phyloP scores from a whole-genome alignment of 2,329 filamentous ascomycete species.

The Aspergillus neotritici region DNA sequence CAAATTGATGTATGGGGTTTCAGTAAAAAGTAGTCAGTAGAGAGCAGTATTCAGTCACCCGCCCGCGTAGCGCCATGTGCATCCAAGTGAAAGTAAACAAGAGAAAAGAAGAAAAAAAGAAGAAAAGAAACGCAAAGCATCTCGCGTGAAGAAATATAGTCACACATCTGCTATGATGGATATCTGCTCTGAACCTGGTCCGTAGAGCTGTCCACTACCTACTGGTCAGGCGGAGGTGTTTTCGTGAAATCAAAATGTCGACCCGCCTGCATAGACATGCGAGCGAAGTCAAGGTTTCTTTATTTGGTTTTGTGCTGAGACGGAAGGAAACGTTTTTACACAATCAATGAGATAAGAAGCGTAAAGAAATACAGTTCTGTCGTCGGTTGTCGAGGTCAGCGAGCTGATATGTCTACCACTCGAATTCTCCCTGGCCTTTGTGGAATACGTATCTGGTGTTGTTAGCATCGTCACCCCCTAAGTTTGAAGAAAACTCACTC shows the following conservation, averaged over 20 bases:
- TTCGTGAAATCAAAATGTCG: too few relatives aligned
- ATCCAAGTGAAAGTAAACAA: conserved; percentile 3
- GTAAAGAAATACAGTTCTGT: too few relatives aligned
- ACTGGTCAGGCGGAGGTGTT: too few relatives aligned
- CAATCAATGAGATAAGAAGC: too few relatives aligned
- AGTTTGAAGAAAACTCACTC: conserved; percentile 54
- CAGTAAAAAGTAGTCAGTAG: conserved; percentile 20
- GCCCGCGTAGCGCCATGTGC: conserved; percentile 23
- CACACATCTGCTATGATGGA: too few relatives aligned
- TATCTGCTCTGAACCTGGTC: too few relatives aligned
- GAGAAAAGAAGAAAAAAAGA: conserved; percentile 4
- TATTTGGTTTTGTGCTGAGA: too few relatives aligned
- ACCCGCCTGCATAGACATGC: too few relatives aligned
- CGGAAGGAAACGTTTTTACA: too few relatives aligned
- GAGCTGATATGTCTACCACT: conserved; percentile 62
- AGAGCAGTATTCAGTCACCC: conserved; percentile 12
- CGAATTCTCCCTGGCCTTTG: conserved; percentile 94
- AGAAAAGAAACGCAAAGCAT: background rate
- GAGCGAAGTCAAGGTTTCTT: too few relatives aligned
- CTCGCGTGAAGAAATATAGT: background rate
- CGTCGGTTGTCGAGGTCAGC: too few relatives aligned
- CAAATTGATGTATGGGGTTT: conserved; percentile 7
- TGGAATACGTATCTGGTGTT: conserved; percentile 76
- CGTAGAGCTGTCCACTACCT: too few relatives aligned
- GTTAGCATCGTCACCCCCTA: conserved; percentile 20